phyloP scores from a whole-genome alignment of 2,329 filamentous ascomycete species.

The Tetracladium maxilliforme region DNA sequence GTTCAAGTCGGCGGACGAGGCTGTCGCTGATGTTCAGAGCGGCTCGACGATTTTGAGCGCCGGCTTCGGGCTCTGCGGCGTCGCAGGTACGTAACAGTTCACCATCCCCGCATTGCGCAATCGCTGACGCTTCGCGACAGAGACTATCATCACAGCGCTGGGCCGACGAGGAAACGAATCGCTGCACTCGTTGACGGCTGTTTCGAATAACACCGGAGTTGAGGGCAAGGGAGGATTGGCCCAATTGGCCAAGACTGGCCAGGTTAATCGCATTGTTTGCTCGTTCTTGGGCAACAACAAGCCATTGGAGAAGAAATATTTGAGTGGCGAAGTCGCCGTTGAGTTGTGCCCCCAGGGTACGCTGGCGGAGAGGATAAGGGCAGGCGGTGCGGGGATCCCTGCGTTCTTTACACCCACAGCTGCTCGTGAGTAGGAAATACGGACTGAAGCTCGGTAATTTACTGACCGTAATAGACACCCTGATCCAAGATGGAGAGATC shows the following conservation, averaged over 20 bases:
- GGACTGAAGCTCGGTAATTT: neutral
- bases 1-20: constrained; percentile 44
- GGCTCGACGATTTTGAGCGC: constrained; percentile 60
- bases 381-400: constrained; percentile 62
- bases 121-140: constrained; percentile 16
- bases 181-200: constrained; percentile 48
- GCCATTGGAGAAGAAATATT: constrained; percentile 57
- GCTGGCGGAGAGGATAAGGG: constrained; percentile 56
- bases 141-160: constrained; percentile 59
- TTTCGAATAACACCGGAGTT: constrained; percentile 69
- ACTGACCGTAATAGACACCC: constrained; percentile 30
- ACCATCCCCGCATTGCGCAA: constrained; percentile 1
- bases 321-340: constrained; percentile 59
- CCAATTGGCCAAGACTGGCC: constrained; percentile 51
- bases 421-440: constrained; percentile 31
- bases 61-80: constrained; percentile 72
- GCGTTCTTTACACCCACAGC: constrained; percentile 72
- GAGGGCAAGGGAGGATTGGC: constrained; percentile 55
- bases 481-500: constrained; percentile 54
- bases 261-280: constrained; percentile 57
- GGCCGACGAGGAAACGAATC: constrained; percentile 39
- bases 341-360: constrained; percentile 68
- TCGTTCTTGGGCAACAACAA: constrained; percentile 72
- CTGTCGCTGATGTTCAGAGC: constrained; percentile 55
- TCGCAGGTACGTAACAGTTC: constrained; percentile 35